Conservation (phyloP, 441 rosid species). For the Croton laevigatus region DNA sequence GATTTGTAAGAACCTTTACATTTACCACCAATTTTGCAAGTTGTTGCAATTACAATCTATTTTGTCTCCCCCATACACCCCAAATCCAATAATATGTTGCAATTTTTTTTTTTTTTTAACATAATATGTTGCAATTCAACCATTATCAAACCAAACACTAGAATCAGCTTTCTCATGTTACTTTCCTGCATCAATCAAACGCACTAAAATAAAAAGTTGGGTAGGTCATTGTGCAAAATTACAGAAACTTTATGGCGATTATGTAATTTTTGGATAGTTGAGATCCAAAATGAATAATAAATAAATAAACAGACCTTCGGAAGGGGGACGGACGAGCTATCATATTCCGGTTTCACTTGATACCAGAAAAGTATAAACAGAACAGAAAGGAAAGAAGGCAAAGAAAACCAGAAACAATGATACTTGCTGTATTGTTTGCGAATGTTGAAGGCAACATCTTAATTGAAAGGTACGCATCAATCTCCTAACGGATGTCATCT, state of each 20-base stretch:
- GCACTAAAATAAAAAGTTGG: not conserved
- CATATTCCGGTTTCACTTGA: not conserved
- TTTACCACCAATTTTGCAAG: too few relatives aligned
- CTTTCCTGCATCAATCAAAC: too few relatives aligned
- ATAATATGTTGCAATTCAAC: too few relatives aligned
- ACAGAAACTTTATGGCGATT: not conserved
- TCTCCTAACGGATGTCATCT: constrained; percentile 2
- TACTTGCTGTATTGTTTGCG: constrained; percentile 78
- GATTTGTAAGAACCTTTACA: too few relatives aligned
- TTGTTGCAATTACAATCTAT: too few relatives aligned
- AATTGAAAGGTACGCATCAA: constrained; percentile 59
- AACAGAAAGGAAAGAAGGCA: not conserved
- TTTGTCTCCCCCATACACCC: too few relatives aligned
- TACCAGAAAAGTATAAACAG: not conserved
- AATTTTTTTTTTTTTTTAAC: too few relatives aligned
- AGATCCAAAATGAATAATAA: not conserved
- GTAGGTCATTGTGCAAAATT: not conserved
- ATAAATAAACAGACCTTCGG: not conserved
- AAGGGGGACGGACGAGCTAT: not conserved
- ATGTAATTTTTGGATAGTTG: not conserved
- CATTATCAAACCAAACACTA: too few relatives aligned
- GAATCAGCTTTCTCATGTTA: too few relatives aligned
- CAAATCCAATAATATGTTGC: too few relatives aligned
- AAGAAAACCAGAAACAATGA: constrained; percentile 35
- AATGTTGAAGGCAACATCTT: constrained; percentile 86